These are phyloP conservation scores for Stenocarpella maydis DNA, from an alignment of 2,329 filamentous ascomycete genomes.

Conservation along the genomic window DNA sequence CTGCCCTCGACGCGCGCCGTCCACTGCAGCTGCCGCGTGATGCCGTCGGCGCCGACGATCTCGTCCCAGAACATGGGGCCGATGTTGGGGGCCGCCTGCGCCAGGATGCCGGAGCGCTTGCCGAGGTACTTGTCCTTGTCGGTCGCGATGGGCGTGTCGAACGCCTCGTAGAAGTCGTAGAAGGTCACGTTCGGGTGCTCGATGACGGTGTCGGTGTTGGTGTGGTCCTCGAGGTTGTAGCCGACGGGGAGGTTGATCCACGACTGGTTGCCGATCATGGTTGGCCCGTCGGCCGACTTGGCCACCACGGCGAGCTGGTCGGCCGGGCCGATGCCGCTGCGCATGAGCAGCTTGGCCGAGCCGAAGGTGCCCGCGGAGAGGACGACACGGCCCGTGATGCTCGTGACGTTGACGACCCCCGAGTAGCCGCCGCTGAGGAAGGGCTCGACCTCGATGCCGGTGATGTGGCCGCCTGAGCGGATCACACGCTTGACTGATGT, in stretches of 20 bases:
- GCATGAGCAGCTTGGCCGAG: constrained; percentile 73
- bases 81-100: constrained; percentile 72
- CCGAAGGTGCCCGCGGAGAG: constrained; percentile 74
- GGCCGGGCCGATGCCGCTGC: constrained; percentile 72
- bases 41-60: constrained; percentile 64
- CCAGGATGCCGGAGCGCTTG: constrained; percentile 65
- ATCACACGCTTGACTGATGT: constrained; percentile 74
- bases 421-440: constrained; percentile 60
- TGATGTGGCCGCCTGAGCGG: constrained; percentile 67
- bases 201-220: constrained; percentile 56
- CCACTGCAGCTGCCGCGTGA: constrained; percentile 71
- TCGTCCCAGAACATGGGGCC: constrained; percentile 69
- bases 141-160: constrained; percentile 53
- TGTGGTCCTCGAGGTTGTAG: constrained; percentile 65
- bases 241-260: constrained; percentile 68
- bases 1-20: constrained; percentile 59
- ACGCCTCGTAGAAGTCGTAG: constrained; percentile 74
- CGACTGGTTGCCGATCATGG: constrained; percentile 57
- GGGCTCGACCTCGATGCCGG: constrained; percentile 73
- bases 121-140: constrained; percentile 56
- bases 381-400: constrained; percentile 69
- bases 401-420: constrained; percentile 67
- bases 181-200: constrained; percentile 56
- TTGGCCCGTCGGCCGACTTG: constrained; percentile 57
- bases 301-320: constrained; percentile 64